Percentiles rank a stretch among this genome's conserved stretches.
Conservation (phyloP, 225 moss, liverwort and hornwort species). For the Polytrichum commune region DNA sequence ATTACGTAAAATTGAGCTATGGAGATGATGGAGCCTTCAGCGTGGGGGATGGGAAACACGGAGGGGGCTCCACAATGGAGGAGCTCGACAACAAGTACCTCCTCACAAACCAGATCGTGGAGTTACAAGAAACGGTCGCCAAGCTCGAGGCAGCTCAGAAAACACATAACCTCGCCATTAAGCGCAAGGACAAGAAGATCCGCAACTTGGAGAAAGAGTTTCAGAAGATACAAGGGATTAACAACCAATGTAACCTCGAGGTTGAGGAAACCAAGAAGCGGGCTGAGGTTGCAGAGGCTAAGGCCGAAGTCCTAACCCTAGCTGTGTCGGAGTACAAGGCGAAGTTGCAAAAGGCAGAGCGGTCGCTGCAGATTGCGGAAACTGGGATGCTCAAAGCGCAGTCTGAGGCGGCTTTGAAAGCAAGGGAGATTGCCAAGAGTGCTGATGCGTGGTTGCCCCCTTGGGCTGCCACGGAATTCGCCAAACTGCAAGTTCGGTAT, state of each 20-base stretch:
- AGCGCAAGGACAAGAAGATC: conserved; percentile 57
- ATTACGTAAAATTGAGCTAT: too few relatives aligned
- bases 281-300: conserved; percentile 41
- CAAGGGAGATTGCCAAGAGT: conserved; percentile 31
- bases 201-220: conserved; percentile 35
- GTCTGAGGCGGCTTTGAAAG: conserved; percentile 30
- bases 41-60: not conserved
- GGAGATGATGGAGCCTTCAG: too few relatives aligned
- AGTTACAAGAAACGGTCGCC: conserved; percentile 26
- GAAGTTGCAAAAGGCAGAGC: conserved; percentile 29
- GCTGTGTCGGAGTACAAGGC: conserved; percentile 23
- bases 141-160: conserved; percentile 37
- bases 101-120: conserved; percentile 34
- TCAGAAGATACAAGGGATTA: conserved; percentile 16
- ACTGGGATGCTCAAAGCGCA: conserved; percentile 45
- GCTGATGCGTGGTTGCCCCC: conserved; percentile 56
- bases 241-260: not conserved
- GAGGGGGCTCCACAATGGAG: conserved; percentile 11
- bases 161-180: conserved; percentile 32
- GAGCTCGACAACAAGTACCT: conserved; percentile 50
- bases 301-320: conserved; percentile 28
- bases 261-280: conserved; percentile 33
- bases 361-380: conserved; percentile 30
- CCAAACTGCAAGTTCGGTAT: conserved; percentile 25
- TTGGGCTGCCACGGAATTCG: conserved; percentile 33